Base-by-base conservation (phyloP, 2,329 filamentous ascomycete species). In the Trichoderma guizhouense region DNA sequence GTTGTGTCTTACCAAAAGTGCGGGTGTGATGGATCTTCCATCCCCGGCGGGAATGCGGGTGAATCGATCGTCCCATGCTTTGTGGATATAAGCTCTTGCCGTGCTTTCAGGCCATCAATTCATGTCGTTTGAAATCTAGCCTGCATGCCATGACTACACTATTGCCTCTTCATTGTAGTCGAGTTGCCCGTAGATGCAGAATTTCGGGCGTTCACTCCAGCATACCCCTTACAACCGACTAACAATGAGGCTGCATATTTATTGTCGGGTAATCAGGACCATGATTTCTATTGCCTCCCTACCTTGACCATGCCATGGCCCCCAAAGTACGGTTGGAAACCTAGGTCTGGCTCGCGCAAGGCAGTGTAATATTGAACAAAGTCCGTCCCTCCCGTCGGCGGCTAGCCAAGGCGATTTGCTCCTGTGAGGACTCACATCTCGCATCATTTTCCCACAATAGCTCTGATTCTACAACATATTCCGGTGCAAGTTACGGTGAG, bases 391-490 rank as follows among this genome's bases (percentile, higher is more conserved):
- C 30, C 36, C 24, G 36, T 24, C 39, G 24, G 64, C 64, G 53
- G 51, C 64, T 58, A 58, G 21, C 69, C 53, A 47, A 55, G 53
- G 24, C 66, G 26, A 51, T 30, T 32, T 53, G 63, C 15, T 53
- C 34, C 39, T 53, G 11, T 51, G 11, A 62, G 18, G 28, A 43
- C 61, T 47, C 32, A 51, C 57, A 36, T 53, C 57, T 69, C 66
- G 66, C 66, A 36, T 69, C 57, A 21, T 21, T 69, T 69, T 62
- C 57, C 66, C 39, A 18, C 57, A 62, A 62, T 53, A 21, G 66
- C 39, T 18, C 21, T 62, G 66, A 53, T 4, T 53, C 4, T 34
- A 62, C 28, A 7, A 7, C 24, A 24, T 53, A 26, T 55, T 9
- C 47, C 30, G 12, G 34, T 53, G 28, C 26, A 36, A 34, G 12